Evolutionary conservation across 345 rosid species (phyloP).

Genomic region (Eucalyptus regnans): DNA sequence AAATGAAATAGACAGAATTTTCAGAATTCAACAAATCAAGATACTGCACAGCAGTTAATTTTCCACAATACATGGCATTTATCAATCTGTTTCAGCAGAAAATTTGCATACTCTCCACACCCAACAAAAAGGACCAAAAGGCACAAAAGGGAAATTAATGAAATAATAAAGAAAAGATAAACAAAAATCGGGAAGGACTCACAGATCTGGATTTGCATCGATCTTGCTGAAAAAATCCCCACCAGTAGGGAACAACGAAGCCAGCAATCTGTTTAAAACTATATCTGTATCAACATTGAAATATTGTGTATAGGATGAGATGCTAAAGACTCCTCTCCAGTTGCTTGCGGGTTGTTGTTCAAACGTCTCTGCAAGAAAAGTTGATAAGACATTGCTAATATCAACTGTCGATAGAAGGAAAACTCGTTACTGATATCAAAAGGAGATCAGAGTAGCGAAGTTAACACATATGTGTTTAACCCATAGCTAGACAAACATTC

Average conservation of each 20-base stretch:
- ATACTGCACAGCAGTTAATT: background rate
- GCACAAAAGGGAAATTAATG: background rate
- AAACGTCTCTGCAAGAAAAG: conserved; percentile 44
- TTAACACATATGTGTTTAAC: background rate
- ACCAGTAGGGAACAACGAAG: conserved; percentile 57
- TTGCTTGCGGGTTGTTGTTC: conserved; percentile 69
- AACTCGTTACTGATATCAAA: background rate
- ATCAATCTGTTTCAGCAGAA: background rate
- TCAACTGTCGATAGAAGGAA: background rate
- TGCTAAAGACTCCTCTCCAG: conserved; percentile 78
- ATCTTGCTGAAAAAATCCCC: conserved; percentile 88
- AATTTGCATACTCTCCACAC: background rate
- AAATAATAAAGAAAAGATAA: background rate
- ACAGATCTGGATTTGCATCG: conserved; percentile 94
- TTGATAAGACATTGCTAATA: background rate
- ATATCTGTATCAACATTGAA: conserved; percentile 86
- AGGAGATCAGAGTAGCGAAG: background rate
- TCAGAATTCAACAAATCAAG: background rate
- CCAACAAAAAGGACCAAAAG: background rate
- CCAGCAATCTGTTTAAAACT: conserved; percentile 69
- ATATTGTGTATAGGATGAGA: conserved; percentile 74
- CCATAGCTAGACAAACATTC: background rate
- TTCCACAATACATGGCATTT: background rate
- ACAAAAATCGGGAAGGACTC: conserved; percentile 16
- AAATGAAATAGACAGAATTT: background rate